Conservation (phyloP, 306 rosid species). For the Ziziphus jujuba region DNA sequence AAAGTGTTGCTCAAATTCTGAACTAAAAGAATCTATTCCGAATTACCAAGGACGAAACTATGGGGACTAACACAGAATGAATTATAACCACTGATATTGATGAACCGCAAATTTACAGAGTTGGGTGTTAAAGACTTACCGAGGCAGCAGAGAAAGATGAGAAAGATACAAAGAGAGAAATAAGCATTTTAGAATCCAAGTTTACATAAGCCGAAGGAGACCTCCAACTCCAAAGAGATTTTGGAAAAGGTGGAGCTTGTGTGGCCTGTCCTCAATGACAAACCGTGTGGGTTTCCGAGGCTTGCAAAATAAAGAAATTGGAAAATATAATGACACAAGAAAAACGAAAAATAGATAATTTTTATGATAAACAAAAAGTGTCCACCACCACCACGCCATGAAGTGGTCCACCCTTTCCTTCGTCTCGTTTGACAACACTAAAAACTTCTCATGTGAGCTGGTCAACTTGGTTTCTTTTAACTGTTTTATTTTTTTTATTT, state of each 20-base stretch:
- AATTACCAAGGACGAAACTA: constrained; percentile 1
- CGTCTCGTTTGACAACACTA: neutral
- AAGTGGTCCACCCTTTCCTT: neutral
- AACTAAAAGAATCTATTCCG: constrained; percentile 4
- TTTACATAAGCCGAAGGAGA: constrained; percentile 15
- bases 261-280: constrained; percentile 48
- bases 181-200: constrained; percentile 22
- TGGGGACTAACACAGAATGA: constrained; percentile 14
- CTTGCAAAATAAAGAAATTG: neutral
- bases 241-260: constrained; percentile 44
- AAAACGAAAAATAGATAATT: constrained; percentile 4
- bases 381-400: neutral
- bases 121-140: constrained; percentile 42
- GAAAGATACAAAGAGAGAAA: constrained; percentile 19
- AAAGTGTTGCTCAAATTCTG: constrained; percentile 11
- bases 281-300: constrained; percentile 15
- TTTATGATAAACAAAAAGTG: neutral
- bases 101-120: constrained; percentile 2
- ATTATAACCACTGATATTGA: neutral
- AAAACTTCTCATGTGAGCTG: no score
- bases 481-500: no score
- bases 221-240: constrained; percentile 21
- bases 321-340: neutral
- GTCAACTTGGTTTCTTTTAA: no score
- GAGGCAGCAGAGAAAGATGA: constrained; percentile 13